phyloP scores from a whole-genome alignment of 2,329 filamentous ascomycete species.

The Hypoxylon sp. region DNA sequence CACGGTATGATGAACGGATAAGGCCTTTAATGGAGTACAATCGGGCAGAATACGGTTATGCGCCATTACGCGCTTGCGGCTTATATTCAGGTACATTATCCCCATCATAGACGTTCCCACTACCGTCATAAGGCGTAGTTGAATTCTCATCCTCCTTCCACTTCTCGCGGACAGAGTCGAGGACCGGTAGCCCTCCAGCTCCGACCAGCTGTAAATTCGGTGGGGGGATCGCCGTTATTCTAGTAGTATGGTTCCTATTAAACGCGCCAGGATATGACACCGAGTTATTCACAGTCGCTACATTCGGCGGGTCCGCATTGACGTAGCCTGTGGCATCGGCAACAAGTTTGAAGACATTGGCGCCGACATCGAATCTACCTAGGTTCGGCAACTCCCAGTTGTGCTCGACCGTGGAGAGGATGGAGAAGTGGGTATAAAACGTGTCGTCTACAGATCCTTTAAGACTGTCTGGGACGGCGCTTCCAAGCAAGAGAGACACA shows the following conservation, averaged over 20 bases:
- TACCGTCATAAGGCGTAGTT: slow-evolving; percentile 63
- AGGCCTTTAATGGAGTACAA: background rate
- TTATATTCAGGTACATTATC: slow-evolving; percentile 59
- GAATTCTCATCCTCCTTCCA: slow-evolving; percentile 53
- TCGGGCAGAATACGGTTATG: background rate
- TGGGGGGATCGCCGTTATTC: slow-evolving; percentile 55
- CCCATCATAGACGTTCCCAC: slow-evolving; percentile 61
- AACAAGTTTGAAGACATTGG: slow-evolving; percentile 72
- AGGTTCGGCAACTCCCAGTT: slow-evolving; percentile 75
- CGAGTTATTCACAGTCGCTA: slow-evolving; percentile 56
- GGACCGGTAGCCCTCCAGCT: slow-evolving; percentile 59
- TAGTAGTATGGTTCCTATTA: slow-evolving; percentile 54
- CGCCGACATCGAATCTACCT: slow-evolving; percentile 54
- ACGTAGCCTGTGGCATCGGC: slow-evolving; percentile 71
- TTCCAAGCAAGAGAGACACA: slow-evolving; percentile 79
- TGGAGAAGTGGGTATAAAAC: slow-evolving; percentile 76
- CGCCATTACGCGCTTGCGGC: slow-evolving; percentile 49
- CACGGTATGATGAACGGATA: background rate
- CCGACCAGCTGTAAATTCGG: slow-evolving; percentile 62
- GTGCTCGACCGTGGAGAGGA: slow-evolving; percentile 69
- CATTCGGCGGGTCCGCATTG: slow-evolving; percentile 57
- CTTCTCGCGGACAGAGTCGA: slow-evolving; percentile 52
- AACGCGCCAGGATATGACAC: slow-evolving; percentile 61
- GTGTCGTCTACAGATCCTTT: slow-evolving; percentile 76
- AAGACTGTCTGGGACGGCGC: slow-evolving; percentile 74